Evolutionary conservation across 176 grass and related monocot genomes (phyloP), one percentile per base, ranked within the genome.

Genomic region (Poa pratensis): DNA sequence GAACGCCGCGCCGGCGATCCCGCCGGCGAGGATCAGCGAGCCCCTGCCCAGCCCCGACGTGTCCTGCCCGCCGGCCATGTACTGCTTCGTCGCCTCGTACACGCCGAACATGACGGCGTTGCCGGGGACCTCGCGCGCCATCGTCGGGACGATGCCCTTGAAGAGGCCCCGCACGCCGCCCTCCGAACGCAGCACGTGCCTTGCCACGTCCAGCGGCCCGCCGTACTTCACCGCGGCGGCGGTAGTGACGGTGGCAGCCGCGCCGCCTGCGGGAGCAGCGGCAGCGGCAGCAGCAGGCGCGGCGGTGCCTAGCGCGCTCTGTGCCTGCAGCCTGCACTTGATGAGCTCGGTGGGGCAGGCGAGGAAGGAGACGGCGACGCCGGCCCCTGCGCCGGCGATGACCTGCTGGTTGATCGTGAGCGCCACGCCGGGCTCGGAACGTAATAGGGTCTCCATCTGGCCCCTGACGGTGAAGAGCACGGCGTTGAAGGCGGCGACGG

Each of bases 291-390:
- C 14, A 0, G 63, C 78, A 22, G 65, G 32, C 8, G 79, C 76
- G 45, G 62, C 80, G 0, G 51, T 37, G 3, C 89, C 84, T 19
- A 94, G 73, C 50, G 80, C 89, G 69, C 94, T 94, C 86, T 94
- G 94, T 43, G 94, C 94, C 86, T 97, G 94, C 78, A 97, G 68
- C 82, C 94, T 94, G 90, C 92, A 97, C 73, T 97, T 97, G 78
- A 97, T 92, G 66, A 97, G 75, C 59, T 94, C 95, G 20, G 95
- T 97, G 28, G 95, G 90, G 15, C 92, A 97, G 2, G 92, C 92
- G 63, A 97, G 77, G 83, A 97, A 92, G 12, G 92, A 87, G 73
- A 97, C 95, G 40, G 92, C 90, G 34, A 91, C n/a, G 1, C 92
- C 92, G 15, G 95, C 95, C 46, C 95, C 92, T 19, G 92, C 95